Evolutionary conservation across 2,329 filamentous ascomycete genomes (phyloP), one percentile per base, ranked within the genome.

Genomic region (Neonectria magnoliae): DNA sequence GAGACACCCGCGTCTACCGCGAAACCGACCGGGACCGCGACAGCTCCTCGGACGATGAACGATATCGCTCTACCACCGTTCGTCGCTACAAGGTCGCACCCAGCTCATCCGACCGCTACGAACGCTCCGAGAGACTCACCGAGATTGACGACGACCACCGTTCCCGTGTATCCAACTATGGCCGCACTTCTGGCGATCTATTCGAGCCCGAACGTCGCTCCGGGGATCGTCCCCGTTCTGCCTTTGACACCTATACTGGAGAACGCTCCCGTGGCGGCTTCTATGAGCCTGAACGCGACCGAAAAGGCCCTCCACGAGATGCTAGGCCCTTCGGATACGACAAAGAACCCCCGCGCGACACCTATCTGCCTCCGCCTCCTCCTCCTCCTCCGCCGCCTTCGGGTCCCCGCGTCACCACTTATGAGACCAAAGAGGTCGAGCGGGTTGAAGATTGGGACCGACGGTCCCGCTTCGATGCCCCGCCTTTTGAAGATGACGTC

Each of bases 11-110:
- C 65, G 72, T 73, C 65, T 79, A 78, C 67, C 77, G 79, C 41
- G 76, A 77, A 55, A 70, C 71, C 52, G 71, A 73, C 61, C 69
- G 73, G 57, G 75, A 76, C 45, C 70, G 71, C 56, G 76, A 78
- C 55, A 73, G 67, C 65, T 75, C 75, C 51, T 80, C 76, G 14
- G 81, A 83, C 65, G 84, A 85, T 59, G 83, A 85, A 54, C 76
- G 77, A 45, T 82, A 81, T 76, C 79, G 78, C 71, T 79, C 76
- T 64, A 82, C 83, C 5, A 85, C 82, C n/a, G 80, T 86, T 58
- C 83, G 81, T 65, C 81, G 84, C 60, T 87, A 87, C 79, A 86
- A 86, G 73, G 83, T 86, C 29, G 75, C 76, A 9, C 79, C 81
- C 11, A 77, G 74, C 57, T 79, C 79, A 57, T 75, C 77, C 52